Base-by-base conservation (phyloP, 2,329 filamentous ascomycete species). In the Monosporascus sp. region DNA sequence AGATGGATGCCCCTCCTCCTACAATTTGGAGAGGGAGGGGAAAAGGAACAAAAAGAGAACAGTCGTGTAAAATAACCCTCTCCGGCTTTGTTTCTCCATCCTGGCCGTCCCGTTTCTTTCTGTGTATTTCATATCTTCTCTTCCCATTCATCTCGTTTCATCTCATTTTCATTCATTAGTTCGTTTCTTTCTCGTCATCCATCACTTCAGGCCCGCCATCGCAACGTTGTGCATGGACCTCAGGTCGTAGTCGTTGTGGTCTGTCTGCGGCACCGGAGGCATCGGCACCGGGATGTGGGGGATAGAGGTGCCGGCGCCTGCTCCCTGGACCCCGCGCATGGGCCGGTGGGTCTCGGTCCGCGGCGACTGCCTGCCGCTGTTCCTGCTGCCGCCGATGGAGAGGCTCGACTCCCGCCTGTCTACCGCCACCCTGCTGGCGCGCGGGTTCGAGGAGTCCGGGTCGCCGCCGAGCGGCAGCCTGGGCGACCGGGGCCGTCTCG, bases 161-260 rank as follows among this genome's bases (percentile, higher is more conserved):
- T 43, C 22, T 43, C 40, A 20, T 19, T 40, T 40, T 40, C 37
- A 19, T 40, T 40, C 37, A 19, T 19, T 43, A 19, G 40, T 43
- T 43, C 22, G n/a, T 19, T 19, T 43, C 17, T 43, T 43, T 43
- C 20, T 20, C 17, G 5, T 20, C 40, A 14, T 43, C 22, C 20
- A 43, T 51, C 41, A 64, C 59, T 66, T 66, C 50, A 65, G 48
- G 49, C 63, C 64, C 37, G 64, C 60, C 62, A 67, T 57, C 22
- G 64, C 63, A 45, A 67, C 63, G 44, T 62, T 66, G 56, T 66
- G 64, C 65, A 67, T 62, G 14, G 65, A 67, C 53, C 60, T 59
- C 40, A 60, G 47, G 54, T 67, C 65, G 50, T 61, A 66, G 27
- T 65, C 61, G 45, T 50, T 22, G 5, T 62, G 57, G 44, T 38